Percentiles rank a stretch among this genome's conserved stretches.
phyloP scores from a whole-genome alignment of 139 green algal genomes.

The Yamagishiella unicocca region DNA sequence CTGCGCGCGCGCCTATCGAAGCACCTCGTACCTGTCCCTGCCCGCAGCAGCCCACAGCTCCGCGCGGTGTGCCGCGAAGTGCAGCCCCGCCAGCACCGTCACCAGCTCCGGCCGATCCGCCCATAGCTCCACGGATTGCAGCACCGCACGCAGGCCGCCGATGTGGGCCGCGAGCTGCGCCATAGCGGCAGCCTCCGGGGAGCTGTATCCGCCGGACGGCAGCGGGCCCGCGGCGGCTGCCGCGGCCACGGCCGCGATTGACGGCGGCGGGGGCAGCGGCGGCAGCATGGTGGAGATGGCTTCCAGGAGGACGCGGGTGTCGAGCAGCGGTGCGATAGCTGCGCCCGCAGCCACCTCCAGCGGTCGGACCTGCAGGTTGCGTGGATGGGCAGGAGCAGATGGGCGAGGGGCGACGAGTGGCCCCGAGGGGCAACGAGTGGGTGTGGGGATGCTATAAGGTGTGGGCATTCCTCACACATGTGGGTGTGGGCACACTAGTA shows the following conservation, averaged over 20 bases:
- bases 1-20: too few species aligned
- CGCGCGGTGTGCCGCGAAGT: neutral
- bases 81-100: neutral
- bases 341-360: constrained; percentile 11
- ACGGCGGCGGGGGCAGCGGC: constrained; percentile 19
- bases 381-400: neutral
- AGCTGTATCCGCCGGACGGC: constrained; percentile 5
- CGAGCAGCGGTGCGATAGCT: constrained; percentile 17
- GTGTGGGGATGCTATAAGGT: neutral
- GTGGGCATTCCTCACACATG: too few species aligned
- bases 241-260: neutral
- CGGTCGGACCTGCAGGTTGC: neutral
- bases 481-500: too few species aligned
- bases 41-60: constrained; percentile 37
- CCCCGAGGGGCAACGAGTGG: neutral
- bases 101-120: constrained; percentile 26
- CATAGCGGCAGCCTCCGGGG: constrained; percentile 10
- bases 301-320: constrained; percentile 32
- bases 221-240: constrained; percentile 1
- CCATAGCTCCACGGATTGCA: constrained; percentile 36
- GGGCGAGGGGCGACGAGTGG: neutral
- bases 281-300: constrained; percentile 32
- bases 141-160: neutral
- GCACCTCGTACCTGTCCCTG: constrained; percentile 36
- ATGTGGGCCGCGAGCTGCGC: constrained; percentile 2